These are phyloP conservation scores for Schizophyllum amplum DNA, from an alignment of 1,284 basidiomycete species.

Conservation along the genomic window DNA sequence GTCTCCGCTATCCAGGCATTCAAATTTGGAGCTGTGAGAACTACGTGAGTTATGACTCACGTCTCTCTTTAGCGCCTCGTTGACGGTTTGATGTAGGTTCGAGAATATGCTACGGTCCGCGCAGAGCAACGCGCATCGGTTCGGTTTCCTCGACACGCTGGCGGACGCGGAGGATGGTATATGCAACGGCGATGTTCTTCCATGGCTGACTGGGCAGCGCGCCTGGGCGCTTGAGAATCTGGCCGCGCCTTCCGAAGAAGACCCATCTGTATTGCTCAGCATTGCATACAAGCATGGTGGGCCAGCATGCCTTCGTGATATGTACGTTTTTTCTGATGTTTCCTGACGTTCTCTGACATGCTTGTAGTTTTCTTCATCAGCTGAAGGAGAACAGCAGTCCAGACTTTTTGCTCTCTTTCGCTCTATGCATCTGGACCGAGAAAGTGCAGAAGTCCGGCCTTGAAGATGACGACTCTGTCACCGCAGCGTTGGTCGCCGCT, in stretches of 20 bases:
- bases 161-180: background rate
- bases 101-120: background rate
- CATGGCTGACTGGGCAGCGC: slow-evolving; percentile 3
- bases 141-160: background rate
- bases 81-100: background rate
- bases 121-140: background rate
- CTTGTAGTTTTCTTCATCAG: slow-evolving; percentile 2
- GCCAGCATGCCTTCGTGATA: slow-evolving; percentile 1
- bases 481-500: background rate
- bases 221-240: slow-evolving; percentile 1
- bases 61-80: too few relatives aligned
- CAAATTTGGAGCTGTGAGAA: background rate
- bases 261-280: slow-evolving; percentile 1
- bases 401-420: slow-evolving; percentile 1
- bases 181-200: background rate
- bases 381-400: background rate
- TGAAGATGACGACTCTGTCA: background rate
- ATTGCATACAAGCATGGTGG: slow-evolving; percentile 1
- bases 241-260: background rate
- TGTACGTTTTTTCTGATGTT: background rate
- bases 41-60: too few relatives aligned
- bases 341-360: background rate
- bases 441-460: background rate
- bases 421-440: background rate
- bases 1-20: background rate